Evolutionary conservation across 208 protist species (phyloP).

Genomic region (Trypanosoma scelopori): DNA sequence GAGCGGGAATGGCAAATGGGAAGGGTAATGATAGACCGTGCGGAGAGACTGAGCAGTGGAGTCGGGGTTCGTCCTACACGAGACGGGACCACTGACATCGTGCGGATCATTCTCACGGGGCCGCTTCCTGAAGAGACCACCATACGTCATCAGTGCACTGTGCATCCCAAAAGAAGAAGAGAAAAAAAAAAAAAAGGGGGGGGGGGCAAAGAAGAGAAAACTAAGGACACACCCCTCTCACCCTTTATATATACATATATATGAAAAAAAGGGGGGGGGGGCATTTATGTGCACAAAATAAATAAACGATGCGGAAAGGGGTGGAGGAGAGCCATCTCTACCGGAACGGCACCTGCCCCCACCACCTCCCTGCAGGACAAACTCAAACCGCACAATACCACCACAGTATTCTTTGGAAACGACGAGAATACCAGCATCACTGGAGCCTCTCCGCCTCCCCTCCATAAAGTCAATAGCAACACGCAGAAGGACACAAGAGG

Average conservation of each 20-base stretch:
- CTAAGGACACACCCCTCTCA: neutral
- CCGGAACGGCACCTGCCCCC: no score
- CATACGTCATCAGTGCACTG: conserved; percentile 24
- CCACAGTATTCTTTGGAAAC: conserved; percentile 94
- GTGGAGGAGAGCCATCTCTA: no score
- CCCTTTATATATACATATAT: no score
- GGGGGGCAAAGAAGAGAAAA: neutral
- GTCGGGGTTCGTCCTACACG: neutral
- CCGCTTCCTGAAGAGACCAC: conserved; percentile 35
- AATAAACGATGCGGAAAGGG: no score
- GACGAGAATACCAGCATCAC: conserved; percentile 70
- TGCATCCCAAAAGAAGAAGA: conserved; percentile 2
- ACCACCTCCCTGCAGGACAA: conserved; percentile 79
- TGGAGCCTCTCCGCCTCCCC: conserved; percentile 36
- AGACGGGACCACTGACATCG: neutral
- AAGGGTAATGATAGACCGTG: conserved; percentile 83
- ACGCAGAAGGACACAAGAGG: no score
- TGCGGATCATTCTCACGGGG: conserved; percentile 14
- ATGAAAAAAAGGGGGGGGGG: no score
- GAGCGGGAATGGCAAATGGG: conserved; percentile 64
- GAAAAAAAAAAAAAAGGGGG: conserved; percentile 24
- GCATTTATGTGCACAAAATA: no score
- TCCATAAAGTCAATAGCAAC: conserved; percentile 76
- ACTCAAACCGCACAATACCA: conserved; percentile 88
- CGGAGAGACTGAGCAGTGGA: neutral